Base-by-base conservation (phyloP, 352 stramenopile genomes). In the Pythium sp. region DNA sequence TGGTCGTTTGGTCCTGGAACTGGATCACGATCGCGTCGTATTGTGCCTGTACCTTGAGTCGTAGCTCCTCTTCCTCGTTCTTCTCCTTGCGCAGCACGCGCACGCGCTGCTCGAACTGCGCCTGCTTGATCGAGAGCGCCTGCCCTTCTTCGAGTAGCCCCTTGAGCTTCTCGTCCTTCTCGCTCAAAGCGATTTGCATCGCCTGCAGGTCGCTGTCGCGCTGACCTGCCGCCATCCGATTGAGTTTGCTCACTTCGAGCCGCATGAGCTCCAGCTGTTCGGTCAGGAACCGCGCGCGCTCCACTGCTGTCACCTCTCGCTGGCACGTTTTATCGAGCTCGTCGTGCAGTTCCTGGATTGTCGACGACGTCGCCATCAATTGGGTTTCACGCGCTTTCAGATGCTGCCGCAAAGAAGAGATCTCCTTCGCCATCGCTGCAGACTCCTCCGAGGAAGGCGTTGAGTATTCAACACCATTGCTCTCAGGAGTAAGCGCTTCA, bases 121-220 rank as follows among this genome's bases (percentile, higher is more conserved):
- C 78, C 59, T 92, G 82, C 72, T 95, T 95, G 11, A 93, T 74
- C 1, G 85, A 93, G 1, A 95, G 72, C 5, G 85, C 75, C 41
- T 93, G 80, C 0, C 87, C 87, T 78, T 95, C 87, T 26, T 91
- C 84, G 5, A 95, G 60, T 18, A 95, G 63, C 6, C 73, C 82
- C 67, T 80, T 78, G 4, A 95, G 66, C 67, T 90, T 88, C 32
- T 81, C 74, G 47, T 95, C 87, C 63, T 95, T 95, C 53, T 93
- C 85, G 2, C 67, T 71, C 26, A 95, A 58, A 3, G 86, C 87
- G 30, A 80, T 54, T 61, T 95, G 87, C 58, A 95, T 64, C 8
- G 80, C 73, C 24, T 82, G 72, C 3, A 93, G 57, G 22, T 91
- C 82, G 41, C n/a, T 70, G 12, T 79, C 77, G 34, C 73, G 74